Evolutionary conservation across 441 rosid species (phyloP).

Genomic region (Croton setiger): DNA sequence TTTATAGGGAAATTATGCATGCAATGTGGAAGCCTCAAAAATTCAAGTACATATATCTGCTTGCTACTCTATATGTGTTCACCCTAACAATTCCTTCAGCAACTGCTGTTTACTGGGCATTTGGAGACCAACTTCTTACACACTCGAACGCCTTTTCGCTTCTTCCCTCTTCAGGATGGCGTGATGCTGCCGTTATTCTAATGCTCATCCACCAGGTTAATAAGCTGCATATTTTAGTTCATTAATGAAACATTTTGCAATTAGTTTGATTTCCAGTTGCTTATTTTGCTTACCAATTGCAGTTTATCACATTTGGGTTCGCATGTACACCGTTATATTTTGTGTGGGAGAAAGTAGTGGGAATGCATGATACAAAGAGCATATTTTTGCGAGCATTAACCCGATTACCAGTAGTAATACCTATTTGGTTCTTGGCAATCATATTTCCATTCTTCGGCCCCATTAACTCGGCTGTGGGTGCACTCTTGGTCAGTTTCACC

Average conservation of each 20-base stretch:
- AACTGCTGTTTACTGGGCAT: slow-evolving; percentile 91
- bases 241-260: neutral
- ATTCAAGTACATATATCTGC: slow-evolving; percentile 85
- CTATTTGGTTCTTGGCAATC: slow-evolving; percentile 93
- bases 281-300: slow-evolving; percentile 20
- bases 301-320: slow-evolving; percentile 96
- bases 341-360: slow-evolving; percentile 93
- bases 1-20: slow-evolving; percentile 81
- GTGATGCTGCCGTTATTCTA: slow-evolving; percentile 84
- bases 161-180: slow-evolving; percentile 59
- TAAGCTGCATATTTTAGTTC: neutral
- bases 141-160: slow-evolving; percentile 92
- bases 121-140: slow-evolving; percentile 83
- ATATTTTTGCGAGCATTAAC: slow-evolving; percentile 77
- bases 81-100: slow-evolving; percentile 91
- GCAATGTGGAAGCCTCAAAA: slow-evolving; percentile 98
- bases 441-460: slow-evolving; percentile 96
- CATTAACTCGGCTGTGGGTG: slow-evolving; percentile 91
- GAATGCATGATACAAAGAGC: slow-evolving; percentile 94
- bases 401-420: slow-evolving; percentile 82
- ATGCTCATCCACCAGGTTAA: slow-evolving; percentile 95
- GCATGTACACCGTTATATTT: slow-evolving; percentile 91
- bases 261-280: neutral
- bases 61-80: slow-evolving; percentile 87
- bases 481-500: slow-evolving; percentile 94